These are phyloP conservation scores for Gentiana macrophylla DNA, from an alignment of 257 asterid species.

Conservation along the genomic window DNA sequence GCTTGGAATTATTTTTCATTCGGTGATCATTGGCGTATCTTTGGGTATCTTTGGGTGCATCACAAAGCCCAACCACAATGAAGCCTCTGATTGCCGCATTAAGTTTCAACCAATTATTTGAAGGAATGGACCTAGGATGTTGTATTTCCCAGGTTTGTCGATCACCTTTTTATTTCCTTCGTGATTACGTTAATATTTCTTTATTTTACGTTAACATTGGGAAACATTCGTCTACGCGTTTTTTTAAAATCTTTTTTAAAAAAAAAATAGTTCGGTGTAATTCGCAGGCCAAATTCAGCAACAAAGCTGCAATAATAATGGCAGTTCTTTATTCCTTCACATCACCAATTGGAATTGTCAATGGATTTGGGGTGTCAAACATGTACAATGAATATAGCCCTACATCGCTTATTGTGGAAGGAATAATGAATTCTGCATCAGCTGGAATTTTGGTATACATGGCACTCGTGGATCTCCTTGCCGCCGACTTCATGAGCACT, in stretches of 20 bases:
- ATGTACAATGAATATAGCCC: constrained; percentile 45
- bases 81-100: constrained; percentile 21
- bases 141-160: constrained; percentile 21
- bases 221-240: too few relatives aligned
- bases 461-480: constrained; percentile 57
- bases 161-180: too few relatives aligned
- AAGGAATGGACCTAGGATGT: constrained; percentile 25
- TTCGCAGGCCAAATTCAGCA: too few relatives aligned
- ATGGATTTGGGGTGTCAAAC: constrained; percentile 34
- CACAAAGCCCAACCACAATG: constrained; percentile 12
- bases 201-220: too few relatives aligned
- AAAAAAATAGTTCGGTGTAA: too few relatives aligned
- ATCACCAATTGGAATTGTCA: constrained; percentile 53
- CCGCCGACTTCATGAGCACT: constrained; percentile 47
- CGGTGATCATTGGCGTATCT: constrained; percentile 16
- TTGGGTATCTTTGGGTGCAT: constrained; percentile 13
- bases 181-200: too few relatives aligned
- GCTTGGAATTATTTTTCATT: constrained; percentile 22
- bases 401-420: constrained; percentile 34
- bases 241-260: too few relatives aligned
- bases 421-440: constrained; percentile 34
- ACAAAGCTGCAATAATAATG: constrained; percentile 16
- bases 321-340: constrained; percentile 45
- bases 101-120: constrained; percentile 23
- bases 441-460: constrained; percentile 23